These are phyloP conservation scores for Lodderomyces metapsilosis DNA, from an alignment of 1,139 yeast species.

Conservation along the genomic window DNA sequence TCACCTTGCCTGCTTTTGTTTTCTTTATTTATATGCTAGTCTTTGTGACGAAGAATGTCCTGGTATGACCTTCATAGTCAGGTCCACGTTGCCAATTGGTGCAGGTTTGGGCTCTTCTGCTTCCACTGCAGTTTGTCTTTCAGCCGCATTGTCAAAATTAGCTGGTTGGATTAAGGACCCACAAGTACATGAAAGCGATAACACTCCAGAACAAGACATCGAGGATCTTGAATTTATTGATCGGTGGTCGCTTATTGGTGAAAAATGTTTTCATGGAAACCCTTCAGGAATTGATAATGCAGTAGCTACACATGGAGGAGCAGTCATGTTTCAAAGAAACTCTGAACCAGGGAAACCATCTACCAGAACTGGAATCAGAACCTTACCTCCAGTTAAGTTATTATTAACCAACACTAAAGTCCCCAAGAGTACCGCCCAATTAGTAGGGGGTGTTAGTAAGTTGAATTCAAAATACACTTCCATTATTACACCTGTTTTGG, in stretches of 20 bases:
- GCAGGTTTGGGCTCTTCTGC: slow-evolving; percentile 98
- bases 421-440: slow-evolving; percentile 81
- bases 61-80: slow-evolving; percentile 61
- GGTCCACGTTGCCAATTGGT: slow-evolving; percentile 90
- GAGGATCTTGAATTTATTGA: slow-evolving; percentile 64
- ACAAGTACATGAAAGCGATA: slow-evolving; percentile 23
- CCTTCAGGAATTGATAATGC: slow-evolving; percentile 98
- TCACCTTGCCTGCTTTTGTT: slow-evolving; percentile 81
- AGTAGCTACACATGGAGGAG: slow-evolving; percentile 95
- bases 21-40: slow-evolving; percentile 70
- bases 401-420: slow-evolving; percentile 81
- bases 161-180: slow-evolving; percentile 53
- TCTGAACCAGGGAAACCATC: slow-evolving; percentile 52
- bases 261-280: slow-evolving; percentile 92
- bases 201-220: slow-evolving; percentile 33
- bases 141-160: slow-evolving; percentile 68
- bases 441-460: slow-evolving; percentile 75
- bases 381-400: slow-evolving; percentile 73
- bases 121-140: slow-evolving; percentile 79
- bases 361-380: slow-evolving; percentile 62
- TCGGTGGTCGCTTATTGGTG: slow-evolving; percentile 89
- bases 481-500: slow-evolving; percentile 58
- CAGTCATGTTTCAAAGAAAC: slow-evolving; percentile 80
- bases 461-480: slow-evolving; percentile 53
- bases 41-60: slow-evolving; percentile 49